Conservation (phyloP, 768 basidiomycete species). For the Plicaturopsis crispa region DNA sequence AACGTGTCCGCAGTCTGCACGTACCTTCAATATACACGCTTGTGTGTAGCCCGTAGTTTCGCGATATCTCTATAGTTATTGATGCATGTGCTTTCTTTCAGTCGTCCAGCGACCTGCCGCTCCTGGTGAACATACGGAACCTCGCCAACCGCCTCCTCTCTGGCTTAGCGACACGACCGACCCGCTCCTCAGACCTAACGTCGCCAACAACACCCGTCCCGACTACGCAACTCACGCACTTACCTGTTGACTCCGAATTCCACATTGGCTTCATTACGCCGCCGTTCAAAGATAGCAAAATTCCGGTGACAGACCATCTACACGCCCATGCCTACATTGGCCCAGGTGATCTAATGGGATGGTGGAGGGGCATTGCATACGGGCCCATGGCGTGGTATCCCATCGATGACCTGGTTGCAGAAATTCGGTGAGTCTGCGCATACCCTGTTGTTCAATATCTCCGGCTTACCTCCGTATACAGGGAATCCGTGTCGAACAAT, state of each 20-base stretch:
- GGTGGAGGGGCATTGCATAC: slow-evolving; percentile 67
- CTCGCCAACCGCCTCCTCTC: slow-evolving; percentile 50
- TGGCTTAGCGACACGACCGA: slow-evolving; percentile 26
- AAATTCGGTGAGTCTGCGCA: slow-evolving; percentile 53
- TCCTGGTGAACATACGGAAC: slow-evolving; percentile 56
- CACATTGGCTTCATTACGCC: slow-evolving; percentile 75
- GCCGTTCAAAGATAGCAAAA: slow-evolving; percentile 70
- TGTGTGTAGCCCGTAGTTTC: slow-evolving; percentile 41
- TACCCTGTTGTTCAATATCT: no score
- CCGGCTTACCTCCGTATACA: slow-evolving; percentile 21
- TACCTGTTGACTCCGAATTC: slow-evolving; percentile 30
- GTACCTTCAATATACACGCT: slow-evolving; percentile 73
- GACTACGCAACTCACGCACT: slow-evolving; percentile 19
- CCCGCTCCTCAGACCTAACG: slow-evolving; percentile 10
- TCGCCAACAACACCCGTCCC: slow-evolving; percentile 10
- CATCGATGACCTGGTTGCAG: slow-evolving; percentile 73
- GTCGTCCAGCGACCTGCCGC: slow-evolving; percentile 71
- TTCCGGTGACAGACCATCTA: slow-evolving; percentile 73
- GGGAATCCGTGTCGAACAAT: slow-evolving; percentile 78
- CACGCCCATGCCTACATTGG: slow-evolving; percentile 70
- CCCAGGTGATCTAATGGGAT: slow-evolving; percentile 59
- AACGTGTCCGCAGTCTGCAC: slow-evolving; percentile 46
- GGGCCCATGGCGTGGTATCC: slow-evolving; percentile 67
- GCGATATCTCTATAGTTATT: no score
- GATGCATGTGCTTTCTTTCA: no score